Base-by-base conservation (phyloP, 805 yeast genomes). In the Spencermartinsiella europaea region DNA sequence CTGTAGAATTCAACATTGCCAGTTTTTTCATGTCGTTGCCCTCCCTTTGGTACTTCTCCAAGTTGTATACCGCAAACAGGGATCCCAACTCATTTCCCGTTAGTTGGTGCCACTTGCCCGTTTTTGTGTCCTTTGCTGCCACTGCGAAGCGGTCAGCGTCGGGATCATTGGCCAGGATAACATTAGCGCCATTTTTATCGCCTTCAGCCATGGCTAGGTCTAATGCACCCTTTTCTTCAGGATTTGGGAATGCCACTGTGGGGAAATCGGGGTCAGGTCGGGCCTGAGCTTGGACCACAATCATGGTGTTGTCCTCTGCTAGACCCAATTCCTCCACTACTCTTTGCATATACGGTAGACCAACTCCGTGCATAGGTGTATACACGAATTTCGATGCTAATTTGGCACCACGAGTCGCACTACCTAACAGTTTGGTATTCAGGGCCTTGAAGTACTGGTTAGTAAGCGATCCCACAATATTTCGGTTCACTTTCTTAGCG, bases 351-450 rank as follows among this genome's bases (percentile, higher is more conserved):
- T 80, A 75, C 38, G 80, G 81, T 21, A 72, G 67, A 0, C 99
- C 99, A 5, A 91, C 95, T 7, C 99, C 99, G 63, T 91, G 98
- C 83, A 91, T 81, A 19, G 98, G 95, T 0, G 98, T 91, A 60
- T 91, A 91, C 1, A 89, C 85, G 43, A 57, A 42, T 4, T 48
- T 47, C 2, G 28, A 36, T 21, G 20, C 25, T 31, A 38, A 34
- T 28, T 22, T 35, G 21, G 15, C 36, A 20, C 36, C 28, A 17
- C 34, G 34, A 25, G 37, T 35, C 20, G 19, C 27, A 39, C 33
- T 33, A 20, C 45, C 38, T 34, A 34, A 21, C 37, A 47, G 12
- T 21, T n/a, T 40, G 22, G 38, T 41, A 34, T 45, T 31, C 21
- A 52, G 33, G n/a, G 42, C 44, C 27, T 31, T 41, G 22, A 45